These are phyloP conservation scores for Gossypium gossypioides DNA, from an alignment of 441 rosid genomes.

Conservation along the genomic window DNA sequence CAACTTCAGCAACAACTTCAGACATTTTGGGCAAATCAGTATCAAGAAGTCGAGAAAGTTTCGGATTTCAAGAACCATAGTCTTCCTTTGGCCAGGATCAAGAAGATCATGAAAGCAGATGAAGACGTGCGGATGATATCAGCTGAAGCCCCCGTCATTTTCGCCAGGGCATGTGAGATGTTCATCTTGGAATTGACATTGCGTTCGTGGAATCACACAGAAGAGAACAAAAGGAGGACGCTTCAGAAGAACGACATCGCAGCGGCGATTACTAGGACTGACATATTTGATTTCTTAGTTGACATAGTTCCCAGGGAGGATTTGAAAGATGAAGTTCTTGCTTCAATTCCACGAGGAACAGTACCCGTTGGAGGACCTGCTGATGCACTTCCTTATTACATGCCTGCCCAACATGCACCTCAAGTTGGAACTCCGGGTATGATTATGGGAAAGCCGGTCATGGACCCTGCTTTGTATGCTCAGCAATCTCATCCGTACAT, in stretches of 20 bases:
- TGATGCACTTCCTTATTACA: slow-evolving; percentile 58
- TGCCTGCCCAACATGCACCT: slow-evolving; percentile 59
- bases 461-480: slow-evolving; percentile 53
- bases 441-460: slow-evolving; percentile 72
- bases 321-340: slow-evolving; percentile 49
- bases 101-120: slow-evolving; percentile 51
- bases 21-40: slow-evolving; percentile 35
- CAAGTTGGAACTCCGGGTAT: slow-evolving; percentile 63
- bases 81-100: slow-evolving; percentile 42
- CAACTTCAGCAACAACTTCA: slow-evolving; percentile 54
- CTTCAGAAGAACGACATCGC: slow-evolving; percentile 46
- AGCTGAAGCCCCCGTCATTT: slow-evolving; percentile 38
- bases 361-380: slow-evolving; percentile 58
- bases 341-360: slow-evolving; percentile 55
- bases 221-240: slow-evolving; percentile 46
- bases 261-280: slow-evolving; percentile 42
- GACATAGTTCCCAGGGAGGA: slow-evolving; percentile 48
- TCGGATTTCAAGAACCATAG: slow-evolving; percentile 44
- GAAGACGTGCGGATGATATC: slow-evolving; percentile 50
- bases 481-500: slow-evolving; percentile 56
- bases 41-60: slow-evolving; percentile 35
- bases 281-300: slow-evolving; percentile 40
- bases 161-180: slow-evolving; percentile 47
- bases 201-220: slow-evolving; percentile 45
- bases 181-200: slow-evolving; percentile 39